phyloP scores from a whole-genome alignment of 208 protist genomes.

The Trypanosoma mega region DNA sequence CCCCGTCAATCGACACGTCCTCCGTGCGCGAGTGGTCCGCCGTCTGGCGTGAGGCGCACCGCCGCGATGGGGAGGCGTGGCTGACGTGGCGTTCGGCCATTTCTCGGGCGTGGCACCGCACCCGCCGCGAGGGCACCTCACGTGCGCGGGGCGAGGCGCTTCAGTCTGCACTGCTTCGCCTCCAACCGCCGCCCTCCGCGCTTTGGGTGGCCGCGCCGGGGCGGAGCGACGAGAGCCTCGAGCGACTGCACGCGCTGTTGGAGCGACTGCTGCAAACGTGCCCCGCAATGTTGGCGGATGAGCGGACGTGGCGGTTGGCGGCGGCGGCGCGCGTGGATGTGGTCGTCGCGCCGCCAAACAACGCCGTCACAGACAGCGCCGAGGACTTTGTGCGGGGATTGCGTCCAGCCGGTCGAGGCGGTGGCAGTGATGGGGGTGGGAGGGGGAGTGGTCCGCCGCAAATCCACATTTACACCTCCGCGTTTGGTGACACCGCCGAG shows the following conservation, averaged over 20 bases:
- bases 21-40: neutral
- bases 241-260: constrained; percentile 10
- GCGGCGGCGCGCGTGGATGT: constrained; percentile 3
- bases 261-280: constrained; percentile 12
- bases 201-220: neutral
- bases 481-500: neutral
- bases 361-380: too few species aligned
- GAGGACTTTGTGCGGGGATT: neutral
- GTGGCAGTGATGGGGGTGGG: neutral
- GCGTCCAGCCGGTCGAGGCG: neutral
- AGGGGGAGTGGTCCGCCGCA: too few species aligned
- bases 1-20: neutral
- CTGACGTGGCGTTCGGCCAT: constrained; percentile 17
- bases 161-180: constrained; percentile 6
- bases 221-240: neutral
- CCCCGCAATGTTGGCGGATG: constrained; percentile 14
- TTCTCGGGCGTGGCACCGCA: constrained; percentile 19
- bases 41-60: constrained; percentile 12
- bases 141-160: constrained; percentile 14
- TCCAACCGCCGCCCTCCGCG: neutral
- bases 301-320: constrained; percentile 2
- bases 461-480: too few species aligned
- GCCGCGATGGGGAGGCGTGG: constrained; percentile 19
- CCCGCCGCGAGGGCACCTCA: constrained; percentile 12
- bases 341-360: neutral